Percentiles rank a stretch among this genome's conserved stretches.
Evolutionary conservation across 2,329 filamentous ascomycete species (phyloP).

Genomic region (Monosporascus sp.): DNA sequence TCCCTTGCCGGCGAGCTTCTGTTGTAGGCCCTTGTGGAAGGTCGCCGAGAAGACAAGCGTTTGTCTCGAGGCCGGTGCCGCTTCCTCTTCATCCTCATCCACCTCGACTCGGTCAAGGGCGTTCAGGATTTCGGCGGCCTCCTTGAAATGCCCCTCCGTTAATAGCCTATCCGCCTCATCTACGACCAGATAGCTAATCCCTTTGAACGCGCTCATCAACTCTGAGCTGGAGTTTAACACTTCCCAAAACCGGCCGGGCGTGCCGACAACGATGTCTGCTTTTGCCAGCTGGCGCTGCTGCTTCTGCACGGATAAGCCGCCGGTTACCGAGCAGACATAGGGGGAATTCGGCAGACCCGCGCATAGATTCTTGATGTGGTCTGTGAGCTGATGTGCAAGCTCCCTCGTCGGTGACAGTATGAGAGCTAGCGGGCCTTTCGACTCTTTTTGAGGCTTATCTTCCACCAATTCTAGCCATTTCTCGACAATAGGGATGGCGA

Average conservation of each 20-base stretch:
- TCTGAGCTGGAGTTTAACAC: conserved; percentile 73
- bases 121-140: conserved; percentile 81
- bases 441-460: conserved; percentile 20
- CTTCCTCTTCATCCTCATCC: conserved; percentile 44
- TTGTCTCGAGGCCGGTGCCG: conserved; percentile 55
- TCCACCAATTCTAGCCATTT: conserved; percentile 57
- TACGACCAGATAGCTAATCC: conserved; percentile 77
- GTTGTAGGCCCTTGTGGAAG: conserved; percentile 85
- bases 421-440: conserved; percentile 61
- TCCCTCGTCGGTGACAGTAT: conserved; percentile 91
- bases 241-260: conserved; percentile 91
- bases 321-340: conserved; percentile 83
- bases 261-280: conserved; percentile 90
- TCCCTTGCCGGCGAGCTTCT: conserved; percentile 79
- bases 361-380: conserved; percentile 75
- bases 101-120: conserved; percentile 67
- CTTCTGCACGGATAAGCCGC: conserved; percentile 90
- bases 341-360: conserved; percentile 54
- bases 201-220: conserved; percentile 64
- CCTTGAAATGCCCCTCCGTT: conserved; percentile 91
- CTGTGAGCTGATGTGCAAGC: conserved; percentile 83
- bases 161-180: conserved; percentile 92
- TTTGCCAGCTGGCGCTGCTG: conserved; percentile 79
- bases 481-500: conserved; percentile 89
- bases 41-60: conserved; percentile 96